A percentile compares a stretch with the other conserved stretches of the same genome.
Conservation (phyloP, 208 protist species). For the Leishmania guyanensis region DNA sequence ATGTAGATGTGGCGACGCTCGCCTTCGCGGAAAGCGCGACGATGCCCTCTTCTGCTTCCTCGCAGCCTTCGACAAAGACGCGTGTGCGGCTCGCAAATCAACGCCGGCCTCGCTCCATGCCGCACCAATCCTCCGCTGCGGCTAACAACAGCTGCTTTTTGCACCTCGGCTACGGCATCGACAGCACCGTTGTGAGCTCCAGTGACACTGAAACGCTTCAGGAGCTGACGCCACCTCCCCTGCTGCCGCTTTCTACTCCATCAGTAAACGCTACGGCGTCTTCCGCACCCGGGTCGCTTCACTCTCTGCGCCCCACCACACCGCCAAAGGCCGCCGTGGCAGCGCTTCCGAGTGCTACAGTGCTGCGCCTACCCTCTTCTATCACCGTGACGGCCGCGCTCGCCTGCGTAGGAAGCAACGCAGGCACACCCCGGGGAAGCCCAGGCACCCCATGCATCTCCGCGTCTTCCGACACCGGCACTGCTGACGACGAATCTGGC, state of each 20-base stretch:
- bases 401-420: neutral
- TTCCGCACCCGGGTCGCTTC: neutral
- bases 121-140: conserved; percentile 20
- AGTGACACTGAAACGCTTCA: neutral
- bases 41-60: neutral
- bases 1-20: neutral
- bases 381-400: neutral
- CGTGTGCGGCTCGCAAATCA: conserved; percentile 6
- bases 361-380: neutral
- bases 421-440: neutral
- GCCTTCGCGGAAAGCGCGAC: neutral
- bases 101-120: conserved; percentile 19
- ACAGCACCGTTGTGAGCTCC: neutral
- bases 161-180: neutral
- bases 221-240: neutral
- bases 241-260: neutral
- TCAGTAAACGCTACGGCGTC: neutral
- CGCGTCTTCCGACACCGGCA: neutral
- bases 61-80: neutral
- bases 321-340: neutral
- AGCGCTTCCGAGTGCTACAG: neutral
- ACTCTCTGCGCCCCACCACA: conserved; percentile 10
- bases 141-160: conserved; percentile 16
- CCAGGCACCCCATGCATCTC: neutral
- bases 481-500: neutral